These are phyloP conservation scores for Botrytis sinoallii DNA, from an alignment of 2,329 filamentous ascomycete genomes.

Conservation along the genomic window DNA sequence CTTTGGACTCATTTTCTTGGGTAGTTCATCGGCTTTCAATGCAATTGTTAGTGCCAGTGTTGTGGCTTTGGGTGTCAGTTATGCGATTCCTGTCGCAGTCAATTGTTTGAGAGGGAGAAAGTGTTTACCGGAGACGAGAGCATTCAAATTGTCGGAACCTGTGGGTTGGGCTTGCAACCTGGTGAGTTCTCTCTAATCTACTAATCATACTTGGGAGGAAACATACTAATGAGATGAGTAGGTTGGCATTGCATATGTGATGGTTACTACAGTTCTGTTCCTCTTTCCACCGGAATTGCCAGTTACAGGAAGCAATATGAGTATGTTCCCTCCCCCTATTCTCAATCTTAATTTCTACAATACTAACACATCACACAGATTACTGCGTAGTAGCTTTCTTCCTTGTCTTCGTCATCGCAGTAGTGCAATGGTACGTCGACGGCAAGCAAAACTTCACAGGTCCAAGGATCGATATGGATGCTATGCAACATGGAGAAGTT, in stretches of 20 bases:
- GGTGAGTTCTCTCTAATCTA: conserved; percentile 37
- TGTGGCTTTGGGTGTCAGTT: conserved; percentile 68
- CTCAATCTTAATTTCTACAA: neutral
- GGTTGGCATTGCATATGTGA: conserved; percentile 54
- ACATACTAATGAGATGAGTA: conserved; percentile 19
- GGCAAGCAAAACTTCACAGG: conserved; percentile 56
- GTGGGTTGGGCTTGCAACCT: conserved; percentile 60
- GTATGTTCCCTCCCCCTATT: conserved; percentile 33
- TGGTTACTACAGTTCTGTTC: conserved; percentile 60
- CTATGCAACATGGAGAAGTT: conserved; percentile 33
- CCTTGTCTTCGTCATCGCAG: conserved; percentile 40
- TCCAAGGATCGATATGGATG: conserved; percentile 43
- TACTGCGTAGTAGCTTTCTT: conserved; percentile 42
- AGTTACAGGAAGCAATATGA: conserved; percentile 59
- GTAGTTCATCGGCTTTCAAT: conserved; percentile 64
- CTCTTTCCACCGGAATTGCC: conserved; percentile 59
- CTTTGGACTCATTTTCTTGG: conserved; percentile 67
- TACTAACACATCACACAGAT: conserved; percentile 18
- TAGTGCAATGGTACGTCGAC: conserved; percentile 57
- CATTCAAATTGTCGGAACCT: conserved; percentile 53
- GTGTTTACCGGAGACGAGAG: conserved; percentile 55
- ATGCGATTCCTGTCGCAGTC: conserved; percentile 69
- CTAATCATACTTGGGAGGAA: conserved; percentile 19
- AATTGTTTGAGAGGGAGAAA: conserved; percentile 65
- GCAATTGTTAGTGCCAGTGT: conserved; percentile 69